Conservation (phyloP, 768 basidiomycete species). For the Crucibulum laeve region DNA sequence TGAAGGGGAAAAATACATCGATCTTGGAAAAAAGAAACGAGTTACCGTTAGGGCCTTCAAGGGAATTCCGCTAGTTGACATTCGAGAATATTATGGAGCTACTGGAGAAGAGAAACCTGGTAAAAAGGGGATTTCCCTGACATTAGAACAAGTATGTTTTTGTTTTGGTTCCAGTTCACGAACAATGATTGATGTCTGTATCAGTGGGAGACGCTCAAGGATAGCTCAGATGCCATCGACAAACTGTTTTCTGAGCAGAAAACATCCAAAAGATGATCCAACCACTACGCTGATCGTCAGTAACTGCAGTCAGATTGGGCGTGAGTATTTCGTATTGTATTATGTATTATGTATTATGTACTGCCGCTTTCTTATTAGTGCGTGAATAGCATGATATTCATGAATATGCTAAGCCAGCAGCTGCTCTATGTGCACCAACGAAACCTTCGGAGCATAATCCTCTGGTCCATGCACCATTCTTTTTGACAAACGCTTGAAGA, state of each 20-base stretch:
- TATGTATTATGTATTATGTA: no score
- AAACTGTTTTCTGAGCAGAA: slow-evolving; percentile 36
- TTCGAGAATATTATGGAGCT: slow-evolving; percentile 66
- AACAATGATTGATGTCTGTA: slow-evolving; percentile 1
- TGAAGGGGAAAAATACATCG: slow-evolving; percentile 53
- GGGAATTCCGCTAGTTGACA: slow-evolving; percentile 59
- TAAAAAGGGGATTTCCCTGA: slow-evolving; percentile 75
- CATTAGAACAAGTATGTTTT: slow-evolving; percentile 53
- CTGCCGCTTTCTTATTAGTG: neutral
- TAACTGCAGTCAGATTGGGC: no score
- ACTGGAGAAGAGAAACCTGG: slow-evolving; percentile 64
- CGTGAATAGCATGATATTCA: neutral
- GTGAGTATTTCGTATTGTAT: no score
- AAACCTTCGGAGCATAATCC: slow-evolving; percentile 59
- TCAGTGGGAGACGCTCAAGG: slow-evolving; percentile 59
- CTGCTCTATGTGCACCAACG: slow-evolving; percentile 64
- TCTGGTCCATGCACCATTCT: slow-evolving; percentile 56
- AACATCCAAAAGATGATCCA: slow-evolving; percentile 18
- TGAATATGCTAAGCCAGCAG: slow-evolving; percentile 56
- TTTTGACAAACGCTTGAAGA: slow-evolving; percentile 48
- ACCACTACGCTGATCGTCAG: no score
- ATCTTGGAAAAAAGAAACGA: slow-evolving; percentile 70
- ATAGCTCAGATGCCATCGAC: slow-evolving; percentile 42
- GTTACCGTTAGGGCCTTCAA: slow-evolving; percentile 48
- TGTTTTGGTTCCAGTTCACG: neutral